phyloP scores from a whole-genome alignment of 2,329 filamentous ascomycete species.

The Microcyclosporella mali region DNA sequence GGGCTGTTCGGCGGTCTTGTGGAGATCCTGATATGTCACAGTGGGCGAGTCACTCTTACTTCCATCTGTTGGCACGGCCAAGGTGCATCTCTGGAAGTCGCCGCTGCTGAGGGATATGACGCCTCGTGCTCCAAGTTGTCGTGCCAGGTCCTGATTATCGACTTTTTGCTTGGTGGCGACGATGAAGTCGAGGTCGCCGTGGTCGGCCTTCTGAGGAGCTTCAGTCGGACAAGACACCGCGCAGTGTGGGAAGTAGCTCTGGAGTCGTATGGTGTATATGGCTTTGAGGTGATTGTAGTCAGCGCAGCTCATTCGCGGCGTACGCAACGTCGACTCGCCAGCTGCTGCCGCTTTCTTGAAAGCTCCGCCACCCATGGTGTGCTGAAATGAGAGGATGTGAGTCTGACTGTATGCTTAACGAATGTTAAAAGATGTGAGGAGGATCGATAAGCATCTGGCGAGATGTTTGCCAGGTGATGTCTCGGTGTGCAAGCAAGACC shows the following conservation, averaged over 20 bases:
- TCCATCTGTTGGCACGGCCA: slow-evolving; percentile 22
- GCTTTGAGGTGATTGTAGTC: slow-evolving; percentile 52
- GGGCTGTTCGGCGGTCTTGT: slow-evolving; percentile 1
- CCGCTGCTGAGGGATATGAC: slow-evolving; percentile 14
- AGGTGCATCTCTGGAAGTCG: slow-evolving; percentile 11
- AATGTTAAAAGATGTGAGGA: neutral
- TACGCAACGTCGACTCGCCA: slow-evolving; percentile 45
- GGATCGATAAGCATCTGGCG: too few relatives aligned
- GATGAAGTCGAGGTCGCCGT: slow-evolving; percentile 65
- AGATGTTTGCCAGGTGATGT: too few relatives aligned
- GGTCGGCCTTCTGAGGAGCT: slow-evolving; percentile 59
- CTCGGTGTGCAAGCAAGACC: too few relatives aligned
- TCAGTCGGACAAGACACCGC: slow-evolving; percentile 58
- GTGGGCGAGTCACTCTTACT: neutral
- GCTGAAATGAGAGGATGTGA: too few relatives aligned
- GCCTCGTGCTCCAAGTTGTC: slow-evolving; percentile 42
- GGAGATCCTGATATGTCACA: neutral
- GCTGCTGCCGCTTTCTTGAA: slow-evolving; percentile 44
- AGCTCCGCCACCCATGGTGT: slow-evolving; percentile 59
- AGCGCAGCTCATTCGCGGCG: slow-evolving; percentile 58
- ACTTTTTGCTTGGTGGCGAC: slow-evolving; percentile 35
- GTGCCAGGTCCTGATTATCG: slow-evolving; percentile 31
- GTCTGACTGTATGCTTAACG: neutral
- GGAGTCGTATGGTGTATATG: slow-evolving; percentile 38
- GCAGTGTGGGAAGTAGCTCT: slow-evolving; percentile 47